Percentiles rank a stretch among this genome's conserved stretches.
phyloP scores from a whole-genome alignment of 2,329 filamentous ascomycete species.

The Fusarium armeniacum region DNA sequence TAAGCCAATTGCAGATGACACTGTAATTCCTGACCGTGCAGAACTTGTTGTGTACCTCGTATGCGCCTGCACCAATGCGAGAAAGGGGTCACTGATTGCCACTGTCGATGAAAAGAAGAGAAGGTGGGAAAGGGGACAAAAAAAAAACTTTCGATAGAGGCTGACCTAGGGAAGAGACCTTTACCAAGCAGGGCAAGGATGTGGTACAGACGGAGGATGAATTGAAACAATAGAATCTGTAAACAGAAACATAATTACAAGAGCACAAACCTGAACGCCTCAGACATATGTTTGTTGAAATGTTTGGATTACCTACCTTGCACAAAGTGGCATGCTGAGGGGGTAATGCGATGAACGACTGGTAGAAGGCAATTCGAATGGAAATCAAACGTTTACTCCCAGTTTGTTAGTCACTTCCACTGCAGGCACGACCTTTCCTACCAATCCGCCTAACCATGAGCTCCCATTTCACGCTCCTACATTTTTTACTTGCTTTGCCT shows the following conservation, averaged over 20 bases:
- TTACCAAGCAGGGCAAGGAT: not conserved
- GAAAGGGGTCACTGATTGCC: not conserved
- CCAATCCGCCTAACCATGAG: not conserved
- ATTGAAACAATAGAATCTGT: not conserved
- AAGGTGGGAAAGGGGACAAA: not conserved
- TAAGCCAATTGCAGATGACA: not conserved
- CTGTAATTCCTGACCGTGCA: not conserved
- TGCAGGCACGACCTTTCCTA: not conserved
- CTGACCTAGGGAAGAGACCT: not conserved
- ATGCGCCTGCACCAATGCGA: not conserved
- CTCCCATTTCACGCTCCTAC: not conserved
- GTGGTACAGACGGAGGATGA: not conserved
- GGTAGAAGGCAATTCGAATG: not conserved
- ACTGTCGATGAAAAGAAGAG: too few relatives aligned
- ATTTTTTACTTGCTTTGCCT: not conserved
- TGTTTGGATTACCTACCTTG: not conserved
- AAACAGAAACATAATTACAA: not conserved
- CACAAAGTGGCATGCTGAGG: not conserved
- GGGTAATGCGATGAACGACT: not conserved
- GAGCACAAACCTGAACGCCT: not conserved
- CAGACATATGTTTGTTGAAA: not conserved
- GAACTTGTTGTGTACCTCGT: not conserved
- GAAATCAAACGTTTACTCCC: slow-evolving; percentile 1
- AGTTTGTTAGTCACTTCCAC: not conserved
- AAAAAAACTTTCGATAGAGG: not conserved